A percentile compares a stretch with the other conserved stretches of the same genome.
These are phyloP conservation scores for Globisporangium acanthophoron DNA, from an alignment of 352 stramenopile species.

Conservation along the genomic window DNA sequence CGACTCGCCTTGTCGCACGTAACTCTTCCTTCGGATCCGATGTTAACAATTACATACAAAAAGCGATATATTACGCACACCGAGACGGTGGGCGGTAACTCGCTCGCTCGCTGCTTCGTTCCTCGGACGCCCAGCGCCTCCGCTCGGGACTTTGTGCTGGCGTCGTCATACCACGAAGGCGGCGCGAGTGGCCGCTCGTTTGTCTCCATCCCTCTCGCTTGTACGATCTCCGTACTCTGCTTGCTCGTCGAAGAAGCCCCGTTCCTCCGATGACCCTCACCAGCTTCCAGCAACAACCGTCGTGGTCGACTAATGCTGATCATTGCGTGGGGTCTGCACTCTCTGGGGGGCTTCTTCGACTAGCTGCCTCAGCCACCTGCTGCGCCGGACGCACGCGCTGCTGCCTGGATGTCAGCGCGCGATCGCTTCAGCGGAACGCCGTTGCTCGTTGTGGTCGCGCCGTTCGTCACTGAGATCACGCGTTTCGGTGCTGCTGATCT, in stretches of 20 bases:
- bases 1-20: too few species aligned
- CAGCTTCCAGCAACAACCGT: not conserved
- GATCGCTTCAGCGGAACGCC: constrained; percentile 4
- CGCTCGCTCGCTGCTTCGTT: constrained; percentile 7
- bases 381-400: constrained; percentile 26
- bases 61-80: not conserved
- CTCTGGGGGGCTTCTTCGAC: constrained; percentile 3
- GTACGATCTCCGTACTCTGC: not conserved
- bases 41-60: not conserved
- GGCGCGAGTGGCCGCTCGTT: not conserved
- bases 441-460: not conserved
- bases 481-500: not conserved
- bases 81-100: not conserved
- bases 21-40: not conserved
- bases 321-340: too few species aligned
- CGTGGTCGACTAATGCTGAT: too few species aligned
- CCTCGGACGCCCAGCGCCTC: constrained; percentile 26
- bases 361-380: constrained; percentile 21
- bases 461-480: not conserved
- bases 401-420: constrained; percentile 33
- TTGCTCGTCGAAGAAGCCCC: constrained; percentile 5
- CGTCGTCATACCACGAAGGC: constrained; percentile 30
- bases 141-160: constrained; percentile 23
- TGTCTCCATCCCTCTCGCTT: not conserved
- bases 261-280: not conserved